phyloP scores from a whole-genome alignment of 2,329 filamentous ascomycete genomes.

The Colletotrichum tofieldiae region DNA sequence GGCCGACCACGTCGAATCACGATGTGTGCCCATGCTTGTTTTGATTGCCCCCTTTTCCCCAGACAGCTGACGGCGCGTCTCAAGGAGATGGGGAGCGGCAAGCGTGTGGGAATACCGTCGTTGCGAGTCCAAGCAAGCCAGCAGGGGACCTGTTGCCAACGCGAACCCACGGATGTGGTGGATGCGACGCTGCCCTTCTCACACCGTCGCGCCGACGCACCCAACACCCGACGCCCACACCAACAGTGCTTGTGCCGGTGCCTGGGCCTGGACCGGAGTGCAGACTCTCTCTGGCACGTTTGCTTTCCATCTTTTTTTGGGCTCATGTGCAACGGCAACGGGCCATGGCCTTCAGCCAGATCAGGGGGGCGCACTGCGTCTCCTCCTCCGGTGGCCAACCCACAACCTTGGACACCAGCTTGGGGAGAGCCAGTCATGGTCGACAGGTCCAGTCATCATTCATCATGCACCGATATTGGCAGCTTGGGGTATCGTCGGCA shows the following conservation, averaged over 20 bases:
- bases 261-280: neutral
- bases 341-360: neutral
- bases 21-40: conserved; percentile 10
- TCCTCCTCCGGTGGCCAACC: neutral
- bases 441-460: neutral
- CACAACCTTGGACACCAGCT: neutral
- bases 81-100: conserved; percentile 29
- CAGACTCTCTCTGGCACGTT: neutral
- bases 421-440: neutral
- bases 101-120: conserved; percentile 25
- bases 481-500: conserved; percentile 30
- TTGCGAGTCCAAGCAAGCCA: conserved; percentile 33
- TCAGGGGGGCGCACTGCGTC: conserved; percentile 1
- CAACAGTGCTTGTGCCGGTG: neutral
- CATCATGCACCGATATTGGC: neutral
- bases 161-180: conserved; percentile 16
- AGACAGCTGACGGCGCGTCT: conserved; percentile 24
- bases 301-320: neutral
- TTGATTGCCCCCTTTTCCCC: conserved; percentile 21
- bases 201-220: neutral
- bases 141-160: conserved; percentile 20
- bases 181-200: conserved; percentile 18
- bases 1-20: neutral
- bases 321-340: neutral
- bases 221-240: neutral